A percentile compares a stretch with the other conserved stretches of the same genome.
phyloP scores from a whole-genome alignment of 176 grass and related monocot species.

The Lolium rigidum region DNA sequence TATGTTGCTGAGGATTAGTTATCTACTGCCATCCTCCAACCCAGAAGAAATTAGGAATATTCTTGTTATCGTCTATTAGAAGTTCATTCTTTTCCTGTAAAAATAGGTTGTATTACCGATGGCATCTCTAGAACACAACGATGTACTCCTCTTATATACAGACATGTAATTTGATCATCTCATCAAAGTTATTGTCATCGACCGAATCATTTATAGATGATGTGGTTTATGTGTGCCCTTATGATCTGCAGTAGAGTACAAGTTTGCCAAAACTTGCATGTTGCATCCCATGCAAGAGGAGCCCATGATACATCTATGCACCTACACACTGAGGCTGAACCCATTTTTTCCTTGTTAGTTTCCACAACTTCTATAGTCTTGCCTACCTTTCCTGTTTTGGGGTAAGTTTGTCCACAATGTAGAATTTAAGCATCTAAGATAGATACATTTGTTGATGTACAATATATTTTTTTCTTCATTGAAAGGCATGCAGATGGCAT shows the following conservation, averaged over 20 bases:
- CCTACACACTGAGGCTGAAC: background rate
- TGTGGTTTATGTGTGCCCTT: slow-evolving; percentile 4
- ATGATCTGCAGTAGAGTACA: slow-evolving; percentile 2
- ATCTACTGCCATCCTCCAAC: slow-evolving; percentile 35
- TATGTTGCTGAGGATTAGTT: slow-evolving; percentile 84
- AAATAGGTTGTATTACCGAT: slow-evolving; percentile 34
- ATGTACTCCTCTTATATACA: slow-evolving; percentile 41
- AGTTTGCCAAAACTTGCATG: slow-evolving; percentile 12
- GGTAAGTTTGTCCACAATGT: background rate
- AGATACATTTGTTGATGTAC: slow-evolving; percentile 9
- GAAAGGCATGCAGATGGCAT: slow-evolving; percentile 4
- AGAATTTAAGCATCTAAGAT: slow-evolving; percentile 8
- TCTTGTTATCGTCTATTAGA: slow-evolving; percentile 35
- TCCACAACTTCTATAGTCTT: slow-evolving; percentile 33
- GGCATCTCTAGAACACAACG: slow-evolving; percentile 3
- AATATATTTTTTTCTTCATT: slow-evolving; percentile 10
- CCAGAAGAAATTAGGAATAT: slow-evolving; percentile 49
- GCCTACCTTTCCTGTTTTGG: slow-evolving; percentile 40
- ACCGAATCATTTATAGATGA: background rate
- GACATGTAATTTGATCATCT: slow-evolving; percentile 36
- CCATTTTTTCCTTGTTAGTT: background rate
- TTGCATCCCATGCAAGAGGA: slow-evolving; percentile 15
- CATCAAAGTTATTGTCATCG: background rate
- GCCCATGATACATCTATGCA: slow-evolving; percentile 21
- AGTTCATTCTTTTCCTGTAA: slow-evolving; percentile 32